Conservation (phyloP, 208 protist species). For the Pavlovales sp. region DNA sequence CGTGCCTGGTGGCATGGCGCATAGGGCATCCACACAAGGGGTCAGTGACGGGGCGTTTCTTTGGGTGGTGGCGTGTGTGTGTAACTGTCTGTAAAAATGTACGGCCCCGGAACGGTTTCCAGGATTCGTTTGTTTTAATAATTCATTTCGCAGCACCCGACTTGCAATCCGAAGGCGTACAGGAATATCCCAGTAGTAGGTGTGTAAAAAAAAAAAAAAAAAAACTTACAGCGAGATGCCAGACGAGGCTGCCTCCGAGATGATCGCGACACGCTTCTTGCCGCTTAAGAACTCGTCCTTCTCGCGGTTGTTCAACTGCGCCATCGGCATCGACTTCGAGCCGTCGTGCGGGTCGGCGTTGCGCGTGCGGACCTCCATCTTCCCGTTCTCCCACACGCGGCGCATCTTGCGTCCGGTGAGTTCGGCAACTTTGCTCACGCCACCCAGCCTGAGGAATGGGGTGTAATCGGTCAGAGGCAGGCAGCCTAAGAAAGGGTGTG, state of each 20-base stretch:
- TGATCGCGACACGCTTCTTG: constrained; percentile 18
- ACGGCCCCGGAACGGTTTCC: no score
- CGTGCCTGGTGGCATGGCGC: no score
- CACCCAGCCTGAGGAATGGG: neutral
- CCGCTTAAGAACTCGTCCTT: neutral
- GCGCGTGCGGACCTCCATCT: neutral
- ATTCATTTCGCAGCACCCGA: no score
- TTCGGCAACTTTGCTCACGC: neutral
- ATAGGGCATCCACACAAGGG: no score
- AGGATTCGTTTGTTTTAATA: no score
- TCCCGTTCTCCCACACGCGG: neutral
- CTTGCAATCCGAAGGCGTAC: no score
- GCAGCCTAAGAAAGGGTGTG: neutral
- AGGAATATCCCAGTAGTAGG: no score
- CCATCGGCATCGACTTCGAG: neutral
- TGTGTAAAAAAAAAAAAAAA: no score
- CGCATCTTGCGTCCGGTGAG: constrained; percentile 26
- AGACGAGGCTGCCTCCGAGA: constrained; percentile 28
- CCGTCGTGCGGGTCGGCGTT: neutral
- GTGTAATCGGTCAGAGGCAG: neutral
- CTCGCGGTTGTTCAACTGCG: neutral
- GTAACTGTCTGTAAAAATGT: no score
- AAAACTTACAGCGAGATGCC: constrained; percentile 37
- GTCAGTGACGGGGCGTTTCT: no score
- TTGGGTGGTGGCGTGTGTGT: no score